These are phyloP conservation scores for Choiromyces venosus DNA, from an alignment of 495 filamentous ascomycete genomes.

Conservation along the genomic window DNA sequence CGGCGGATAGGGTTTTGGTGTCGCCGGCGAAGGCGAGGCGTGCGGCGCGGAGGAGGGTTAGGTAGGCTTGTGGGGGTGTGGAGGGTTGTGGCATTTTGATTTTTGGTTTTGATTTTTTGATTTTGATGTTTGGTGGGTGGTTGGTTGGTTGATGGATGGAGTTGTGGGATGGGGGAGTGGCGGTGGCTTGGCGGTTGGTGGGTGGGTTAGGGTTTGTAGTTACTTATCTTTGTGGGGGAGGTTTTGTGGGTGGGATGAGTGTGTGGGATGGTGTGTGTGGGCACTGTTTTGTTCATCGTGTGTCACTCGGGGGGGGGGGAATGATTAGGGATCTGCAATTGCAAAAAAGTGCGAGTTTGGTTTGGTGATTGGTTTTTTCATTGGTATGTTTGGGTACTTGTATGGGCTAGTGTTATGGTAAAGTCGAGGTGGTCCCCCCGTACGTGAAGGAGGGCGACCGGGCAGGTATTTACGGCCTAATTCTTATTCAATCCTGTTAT, in stretches of 20 bases:
- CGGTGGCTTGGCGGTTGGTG: neutral
- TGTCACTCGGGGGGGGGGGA: neutral
- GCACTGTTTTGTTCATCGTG: neutral
- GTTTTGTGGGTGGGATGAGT: neutral
- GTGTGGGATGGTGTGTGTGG: too few relatives aligned
- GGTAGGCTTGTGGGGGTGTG: slow-evolving; percentile 55
- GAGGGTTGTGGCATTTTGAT: neutral
- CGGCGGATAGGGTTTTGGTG: slow-evolving; percentile 56
- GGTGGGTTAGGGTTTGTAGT: slow-evolving; percentile 1
- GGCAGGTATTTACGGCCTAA: neutral
- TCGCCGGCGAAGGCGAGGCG: slow-evolving; percentile 83
- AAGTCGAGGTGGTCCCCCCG: neutral
- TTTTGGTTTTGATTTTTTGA: neutral
- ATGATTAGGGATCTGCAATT: neutral
- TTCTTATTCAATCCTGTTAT: neutral
- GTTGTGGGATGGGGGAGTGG: neutral
- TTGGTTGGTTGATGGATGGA: neutral
- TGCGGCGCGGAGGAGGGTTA: slow-evolving; percentile 74
- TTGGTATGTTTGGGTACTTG: neutral
- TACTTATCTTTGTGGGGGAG: too few relatives aligned
- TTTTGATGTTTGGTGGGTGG: neutral
- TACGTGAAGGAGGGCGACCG: neutral
- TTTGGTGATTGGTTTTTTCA: neutral
- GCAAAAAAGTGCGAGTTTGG: slow-evolving; percentile 1
- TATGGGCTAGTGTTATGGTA: neutral